phyloP scores from a whole-genome alignment of 768 basidiomycete species.

The Mycena filopes region DNA sequence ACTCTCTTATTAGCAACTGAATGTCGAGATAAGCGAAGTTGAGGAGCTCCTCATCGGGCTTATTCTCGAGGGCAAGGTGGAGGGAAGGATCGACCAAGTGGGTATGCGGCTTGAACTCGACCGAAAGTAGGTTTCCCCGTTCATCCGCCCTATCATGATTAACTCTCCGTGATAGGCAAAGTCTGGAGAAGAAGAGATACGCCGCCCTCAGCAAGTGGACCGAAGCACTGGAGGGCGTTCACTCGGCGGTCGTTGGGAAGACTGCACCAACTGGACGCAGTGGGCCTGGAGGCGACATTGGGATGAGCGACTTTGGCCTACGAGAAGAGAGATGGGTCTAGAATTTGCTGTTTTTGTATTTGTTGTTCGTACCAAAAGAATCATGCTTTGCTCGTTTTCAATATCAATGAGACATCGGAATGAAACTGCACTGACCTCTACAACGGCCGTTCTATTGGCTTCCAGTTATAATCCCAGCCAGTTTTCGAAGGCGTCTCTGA shows the following conservation, averaged over 20 bases:
- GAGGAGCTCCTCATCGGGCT: conserved; percentile 94
- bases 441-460: conserved; percentile 66
- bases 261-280: conserved; percentile 59
- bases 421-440: conserved; percentile 34
- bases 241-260: conserved; percentile 80
- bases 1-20: conserved; percentile 78
- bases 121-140: conserved; percentile 66
- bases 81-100: conserved; percentile 97
- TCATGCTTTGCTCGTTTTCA: conserved; percentile 35
- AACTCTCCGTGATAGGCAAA: conserved; percentile 64
- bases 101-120: conserved; percentile 93
- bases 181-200: conserved; percentile 88
- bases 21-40: conserved; percentile 91
- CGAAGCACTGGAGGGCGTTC: conserved; percentile 80
- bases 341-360: conserved; percentile 22
- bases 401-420: neutral
- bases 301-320: conserved; percentile 45
- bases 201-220: conserved; percentile 86
- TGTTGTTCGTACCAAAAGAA: conserved; percentile 34
- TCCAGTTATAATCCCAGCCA: conserved; percentile 93
- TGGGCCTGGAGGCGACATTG: conserved; percentile 47
- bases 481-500: conserved; percentile 84
- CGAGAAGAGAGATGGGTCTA: conserved; percentile 51
- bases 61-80: conserved; percentile 96
- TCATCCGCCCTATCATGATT: neutral